Evolutionary conservation across 805 yeast species (phyloP).

Genomic region (Nakazawaea pomicola): DNA sequence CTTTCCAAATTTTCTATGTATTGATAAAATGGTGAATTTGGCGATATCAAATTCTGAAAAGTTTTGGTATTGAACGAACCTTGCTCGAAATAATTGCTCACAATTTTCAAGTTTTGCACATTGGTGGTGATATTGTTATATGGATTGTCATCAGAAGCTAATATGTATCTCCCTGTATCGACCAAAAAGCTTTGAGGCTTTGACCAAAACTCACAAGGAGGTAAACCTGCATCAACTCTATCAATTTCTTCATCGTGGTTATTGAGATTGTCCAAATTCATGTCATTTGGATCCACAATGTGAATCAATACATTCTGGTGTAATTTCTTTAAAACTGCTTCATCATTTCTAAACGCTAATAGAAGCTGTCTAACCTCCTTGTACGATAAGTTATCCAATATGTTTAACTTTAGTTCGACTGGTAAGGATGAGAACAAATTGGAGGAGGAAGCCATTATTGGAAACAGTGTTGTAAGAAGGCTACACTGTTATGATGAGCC

Average conservation of each 20-base stretch:
- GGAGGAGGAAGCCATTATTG: background rate
- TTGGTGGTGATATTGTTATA: background rate
- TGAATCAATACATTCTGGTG: background rate
- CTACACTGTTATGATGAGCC: no score
- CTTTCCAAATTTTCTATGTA: background rate
- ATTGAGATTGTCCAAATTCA: no score
- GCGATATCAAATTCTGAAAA: background rate
- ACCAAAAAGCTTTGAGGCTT: background rate
- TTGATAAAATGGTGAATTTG: background rate
- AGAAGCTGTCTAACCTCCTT: background rate
- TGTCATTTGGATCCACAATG: background rate
- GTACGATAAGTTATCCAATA: background rate
- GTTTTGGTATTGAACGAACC: background rate
- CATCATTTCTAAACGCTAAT: background rate
- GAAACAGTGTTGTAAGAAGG: no score
- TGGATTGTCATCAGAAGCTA: background rate
- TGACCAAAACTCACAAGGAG: background rate
- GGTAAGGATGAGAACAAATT: background rate
- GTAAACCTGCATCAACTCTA: background rate
- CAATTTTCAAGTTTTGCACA: background rate
- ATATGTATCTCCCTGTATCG: background rate
- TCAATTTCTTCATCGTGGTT: background rate
- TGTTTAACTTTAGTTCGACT: background rate
- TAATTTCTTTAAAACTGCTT: background rate
- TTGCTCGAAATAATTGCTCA: background rate